phyloP scores from a whole-genome alignment of 805 yeast species.

The Naumovozyma baii region DNA sequence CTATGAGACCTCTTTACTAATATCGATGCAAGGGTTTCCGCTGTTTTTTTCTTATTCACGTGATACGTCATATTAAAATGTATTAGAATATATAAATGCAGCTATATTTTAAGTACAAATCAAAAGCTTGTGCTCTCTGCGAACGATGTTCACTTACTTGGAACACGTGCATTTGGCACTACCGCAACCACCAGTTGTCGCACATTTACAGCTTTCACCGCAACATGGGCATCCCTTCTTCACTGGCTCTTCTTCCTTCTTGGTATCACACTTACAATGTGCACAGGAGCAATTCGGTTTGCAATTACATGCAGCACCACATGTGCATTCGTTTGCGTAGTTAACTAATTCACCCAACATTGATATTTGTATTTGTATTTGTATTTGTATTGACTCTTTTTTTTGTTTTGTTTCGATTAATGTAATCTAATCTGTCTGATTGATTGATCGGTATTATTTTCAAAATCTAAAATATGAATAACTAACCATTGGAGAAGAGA shows the following conservation, averaged over 20 bases:
- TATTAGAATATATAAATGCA: too few relatives aligned
- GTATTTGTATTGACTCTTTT: neutral
- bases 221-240: neutral
- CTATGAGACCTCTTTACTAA: too few relatives aligned
- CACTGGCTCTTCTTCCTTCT: neutral
- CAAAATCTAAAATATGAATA: too few relatives aligned
- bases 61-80: too few relatives aligned
- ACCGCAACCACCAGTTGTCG: neutral
- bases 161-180: neutral
- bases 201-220: neutral
- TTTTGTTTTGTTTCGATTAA: neutral
- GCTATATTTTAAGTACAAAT: too few relatives aligned
- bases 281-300: neutral
- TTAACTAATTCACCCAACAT: neutral
- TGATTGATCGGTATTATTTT: neutral
- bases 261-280: neutral
- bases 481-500: too few relatives aligned
- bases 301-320: neutral
- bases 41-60: too few relatives aligned
- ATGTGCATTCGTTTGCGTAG: neutral
- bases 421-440: neutral
- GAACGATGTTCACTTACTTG: too few relatives aligned
- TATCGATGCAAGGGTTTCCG: too few relatives aligned
- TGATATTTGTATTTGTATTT: neutral
- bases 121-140: too few relatives aligned